Evolutionary conservation across 1,139 yeast species (phyloP).

Genomic region (Meyerozyma athensensis): DNA sequence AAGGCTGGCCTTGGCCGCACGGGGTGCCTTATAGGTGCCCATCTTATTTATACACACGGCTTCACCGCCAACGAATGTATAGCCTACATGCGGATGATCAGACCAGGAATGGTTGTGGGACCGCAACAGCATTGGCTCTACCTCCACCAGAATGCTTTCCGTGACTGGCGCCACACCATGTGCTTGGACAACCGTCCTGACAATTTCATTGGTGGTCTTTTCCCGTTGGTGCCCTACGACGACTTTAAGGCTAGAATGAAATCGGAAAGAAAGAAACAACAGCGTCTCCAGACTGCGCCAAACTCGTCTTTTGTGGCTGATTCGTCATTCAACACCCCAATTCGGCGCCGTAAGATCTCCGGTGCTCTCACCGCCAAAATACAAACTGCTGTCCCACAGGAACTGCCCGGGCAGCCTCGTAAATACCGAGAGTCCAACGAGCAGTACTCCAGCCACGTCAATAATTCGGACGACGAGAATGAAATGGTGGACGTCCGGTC

Average conservation of each 20-base stretch:
- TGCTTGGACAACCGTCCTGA: slow-evolving; percentile 69
- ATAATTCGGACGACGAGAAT: slow-evolving; percentile 38
- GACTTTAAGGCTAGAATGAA: slow-evolving; percentile 46
- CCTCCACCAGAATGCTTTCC: slow-evolving; percentile 88
- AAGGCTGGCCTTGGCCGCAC: slow-evolving; percentile 98
- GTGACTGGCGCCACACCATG: slow-evolving; percentile 96
- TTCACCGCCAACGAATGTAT: slow-evolving; percentile 96
- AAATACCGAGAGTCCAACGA: slow-evolving; percentile 45
- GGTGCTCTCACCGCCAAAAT: slow-evolving; percentile 66
- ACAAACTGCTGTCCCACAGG: slow-evolving; percentile 78
- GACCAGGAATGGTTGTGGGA: slow-evolving; percentile 99
- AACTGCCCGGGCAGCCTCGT: slow-evolving; percentile 97
- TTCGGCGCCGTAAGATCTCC: slow-evolving; percentile 65
- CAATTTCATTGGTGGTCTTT: slow-evolving; percentile 69
- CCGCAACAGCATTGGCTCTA: slow-evolving; percentile 99
- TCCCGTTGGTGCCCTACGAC: slow-evolving; percentile 61
- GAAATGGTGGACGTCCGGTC: slow-evolving; percentile 14
- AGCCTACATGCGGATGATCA: slow-evolving; percentile 89
- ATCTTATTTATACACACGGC: slow-evolving; percentile 90
- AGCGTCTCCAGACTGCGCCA: slow-evolving; percentile 23
- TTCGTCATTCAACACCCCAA: slow-evolving; percentile 62
- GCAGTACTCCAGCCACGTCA: slow-evolving; percentile 15
- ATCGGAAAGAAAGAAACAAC: slow-evolving; percentile 38
- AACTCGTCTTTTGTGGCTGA: slow-evolving; percentile 31
- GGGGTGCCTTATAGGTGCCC: slow-evolving; percentile 96